A percentile compares a stretch with the other conserved stretches of the same genome.
Evolutionary conservation across 352 stramenopile species (phyloP).

Genomic region (Aphanomyces cochlioides): DNA sequence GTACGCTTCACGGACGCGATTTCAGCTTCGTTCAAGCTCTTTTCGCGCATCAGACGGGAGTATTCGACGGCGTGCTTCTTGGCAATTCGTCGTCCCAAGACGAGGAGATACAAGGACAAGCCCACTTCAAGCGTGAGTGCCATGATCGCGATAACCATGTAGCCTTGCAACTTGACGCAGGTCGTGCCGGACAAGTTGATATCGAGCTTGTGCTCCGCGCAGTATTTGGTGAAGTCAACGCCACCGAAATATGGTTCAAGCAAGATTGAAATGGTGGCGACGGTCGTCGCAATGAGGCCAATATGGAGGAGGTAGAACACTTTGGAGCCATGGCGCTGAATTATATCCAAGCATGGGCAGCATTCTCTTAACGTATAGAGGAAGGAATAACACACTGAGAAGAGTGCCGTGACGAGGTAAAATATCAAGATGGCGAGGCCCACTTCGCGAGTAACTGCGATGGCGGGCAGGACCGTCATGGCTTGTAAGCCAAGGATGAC

Average conservation of each 20-base stretch:
- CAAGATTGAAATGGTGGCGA: conserved; percentile 26
- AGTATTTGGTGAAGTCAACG: conserved; percentile 17
- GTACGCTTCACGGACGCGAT: background rate
- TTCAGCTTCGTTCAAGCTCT: conserved; percentile 23
- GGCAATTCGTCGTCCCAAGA: conserved; percentile 14
- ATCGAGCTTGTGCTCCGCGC: background rate
- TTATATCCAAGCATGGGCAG: conserved; percentile 10
- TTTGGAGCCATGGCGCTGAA: conserved; percentile 22
- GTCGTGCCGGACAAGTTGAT: conserved; percentile 22
- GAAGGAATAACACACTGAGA: conserved; percentile 11
- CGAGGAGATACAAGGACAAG: conserved; percentile 18
- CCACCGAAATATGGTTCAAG: conserved; percentile 11
- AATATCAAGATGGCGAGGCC: conserved; percentile 16
- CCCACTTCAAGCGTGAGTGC: conserved; percentile 23
- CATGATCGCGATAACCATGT: conserved; percentile 27
- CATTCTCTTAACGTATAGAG: conserved; percentile 24
- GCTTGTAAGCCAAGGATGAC: conserved; percentile 20
- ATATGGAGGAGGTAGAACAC: conserved; percentile 25
- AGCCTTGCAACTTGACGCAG: conserved; percentile 15
- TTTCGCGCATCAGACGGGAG: conserved; percentile 19
- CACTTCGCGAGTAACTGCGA: conserved; percentile 10
- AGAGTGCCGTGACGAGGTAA: conserved; percentile 14
- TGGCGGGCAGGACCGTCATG: conserved; percentile 14
- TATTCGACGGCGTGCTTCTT: conserved; percentile 27
- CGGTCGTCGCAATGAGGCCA: conserved; percentile 16